Evolutionary conservation across 306 rosid species (phyloP).

Genomic region (Lathyrus oleraceus): DNA sequence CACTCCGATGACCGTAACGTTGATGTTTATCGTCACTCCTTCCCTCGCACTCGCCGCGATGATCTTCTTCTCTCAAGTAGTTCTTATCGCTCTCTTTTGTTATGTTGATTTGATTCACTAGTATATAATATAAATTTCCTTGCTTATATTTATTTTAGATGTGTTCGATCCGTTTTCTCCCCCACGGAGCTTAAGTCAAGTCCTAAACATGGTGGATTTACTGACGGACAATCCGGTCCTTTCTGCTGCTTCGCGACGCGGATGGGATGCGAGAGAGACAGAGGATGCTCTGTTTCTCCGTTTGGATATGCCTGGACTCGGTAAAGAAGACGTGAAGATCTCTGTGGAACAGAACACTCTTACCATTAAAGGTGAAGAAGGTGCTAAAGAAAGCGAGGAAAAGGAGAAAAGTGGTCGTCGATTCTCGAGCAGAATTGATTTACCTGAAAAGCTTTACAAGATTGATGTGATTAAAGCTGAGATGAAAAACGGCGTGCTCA

Average conservation of each 20-base stretch:
- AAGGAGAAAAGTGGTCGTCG: conserved; percentile 42
- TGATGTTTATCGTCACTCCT: conserved; percentile 27
- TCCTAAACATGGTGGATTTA: conserved; percentile 77
- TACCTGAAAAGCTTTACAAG: conserved; percentile 56
- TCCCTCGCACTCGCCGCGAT: conserved; percentile 32
- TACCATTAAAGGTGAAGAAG: conserved; percentile 62
- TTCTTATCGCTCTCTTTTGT: neutral
- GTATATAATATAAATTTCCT: neutral
- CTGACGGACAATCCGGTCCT: conserved; percentile 61
- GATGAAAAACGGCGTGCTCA: conserved; percentile 84
- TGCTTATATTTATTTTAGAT: conserved; percentile 54
- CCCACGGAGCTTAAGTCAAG: conserved; percentile 70
- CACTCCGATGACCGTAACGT: conserved; percentile 2
- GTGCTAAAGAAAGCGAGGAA: conserved; percentile 38
- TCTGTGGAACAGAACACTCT: conserved; percentile 70
- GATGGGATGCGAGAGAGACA: conserved; percentile 69
- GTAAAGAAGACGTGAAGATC: conserved; percentile 68
- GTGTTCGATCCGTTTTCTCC: conserved; percentile 72
- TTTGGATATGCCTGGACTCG: conserved; percentile 78
- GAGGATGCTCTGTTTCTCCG: conserved; percentile 52
- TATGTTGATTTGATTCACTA: neutral
- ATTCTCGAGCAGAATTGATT: conserved; percentile 58
- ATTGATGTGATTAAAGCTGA: conserved; percentile 66
- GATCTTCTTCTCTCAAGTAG: conserved; percentile 46
- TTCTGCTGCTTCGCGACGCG: conserved; percentile 50